Conservation (phyloP, 1,284 basidiomycete genomes). For the Ceratobasidium theobromae region DNA sequence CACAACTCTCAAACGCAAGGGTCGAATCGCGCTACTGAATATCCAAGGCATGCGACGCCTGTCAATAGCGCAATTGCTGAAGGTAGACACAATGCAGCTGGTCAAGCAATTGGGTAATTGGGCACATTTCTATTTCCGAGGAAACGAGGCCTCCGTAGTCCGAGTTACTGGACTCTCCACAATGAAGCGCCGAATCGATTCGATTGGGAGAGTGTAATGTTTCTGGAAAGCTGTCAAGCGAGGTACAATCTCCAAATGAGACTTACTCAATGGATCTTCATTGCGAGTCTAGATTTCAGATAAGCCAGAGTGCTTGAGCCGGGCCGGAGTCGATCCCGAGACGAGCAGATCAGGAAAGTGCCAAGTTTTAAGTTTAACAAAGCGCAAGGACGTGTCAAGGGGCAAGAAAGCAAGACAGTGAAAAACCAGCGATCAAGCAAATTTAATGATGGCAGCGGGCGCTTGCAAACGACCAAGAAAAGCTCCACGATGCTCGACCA, state of each 20-base stretch:
- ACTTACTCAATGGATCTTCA: background rate
- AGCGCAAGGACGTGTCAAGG: background rate
- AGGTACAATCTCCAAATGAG: background rate
- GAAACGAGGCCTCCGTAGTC: too few relatives aligned
- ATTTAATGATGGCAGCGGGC: background rate
- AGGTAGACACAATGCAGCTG: too few relatives aligned
- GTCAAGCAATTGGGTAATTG: too few relatives aligned
- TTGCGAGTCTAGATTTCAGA: background rate
- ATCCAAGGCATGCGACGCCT: too few relatives aligned
- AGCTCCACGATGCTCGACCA: background rate
- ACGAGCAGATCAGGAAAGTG: constrained; percentile 2
- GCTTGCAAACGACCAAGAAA: background rate
- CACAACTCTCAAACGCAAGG: background rate
- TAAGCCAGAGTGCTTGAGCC: background rate
- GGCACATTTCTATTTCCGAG: too few relatives aligned
- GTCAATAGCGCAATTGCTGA: too few relatives aligned
- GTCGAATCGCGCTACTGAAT: background rate
- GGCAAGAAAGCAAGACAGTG: background rate
- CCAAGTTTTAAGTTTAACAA: constrained; percentile 1
- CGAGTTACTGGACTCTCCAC: too few relatives aligned
- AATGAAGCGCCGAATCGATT: background rate
- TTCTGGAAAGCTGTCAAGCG: background rate
- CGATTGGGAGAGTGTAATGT: background rate
- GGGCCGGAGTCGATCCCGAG: constrained; percentile 5
- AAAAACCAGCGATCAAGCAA: background rate